Conservation (phyloP, 192 early-diverging fungal genomes). For the Coemansia sp. region DNA sequence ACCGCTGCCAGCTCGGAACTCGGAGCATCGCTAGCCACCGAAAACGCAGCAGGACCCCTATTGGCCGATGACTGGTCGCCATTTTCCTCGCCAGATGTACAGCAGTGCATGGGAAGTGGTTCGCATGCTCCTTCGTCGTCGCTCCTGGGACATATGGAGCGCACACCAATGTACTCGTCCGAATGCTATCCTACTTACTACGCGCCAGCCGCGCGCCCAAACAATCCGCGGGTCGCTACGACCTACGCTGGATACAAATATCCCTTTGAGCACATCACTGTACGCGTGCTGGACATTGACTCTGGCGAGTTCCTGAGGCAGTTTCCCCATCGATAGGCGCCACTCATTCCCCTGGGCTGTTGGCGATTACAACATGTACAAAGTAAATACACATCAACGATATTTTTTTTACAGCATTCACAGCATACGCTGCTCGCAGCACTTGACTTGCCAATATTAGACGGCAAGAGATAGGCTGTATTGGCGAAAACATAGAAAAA, state of each 20-base stretch:
- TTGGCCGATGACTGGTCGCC: slow-evolving; percentile 41
- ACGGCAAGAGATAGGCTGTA: neutral
- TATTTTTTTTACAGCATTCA: neutral
- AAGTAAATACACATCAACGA: neutral
- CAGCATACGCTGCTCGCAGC: no score
- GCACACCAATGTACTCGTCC: slow-evolving; percentile 20
- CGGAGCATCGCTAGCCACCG: neutral
- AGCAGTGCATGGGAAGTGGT: slow-evolving; percentile 15
- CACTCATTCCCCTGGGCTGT: neutral
- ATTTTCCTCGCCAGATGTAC: slow-evolving; percentile 22
- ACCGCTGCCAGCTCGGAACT: neutral
- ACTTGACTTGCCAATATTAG: no score
- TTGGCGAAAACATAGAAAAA: neutral
- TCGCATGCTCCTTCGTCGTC: slow-evolving; percentile 4
- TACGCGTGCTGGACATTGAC: slow-evolving; percentile 36
- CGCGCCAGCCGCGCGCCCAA: neutral
- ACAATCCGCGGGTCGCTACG: slow-evolving; percentile 10
- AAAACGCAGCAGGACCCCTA: neutral
- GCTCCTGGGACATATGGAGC: slow-evolving; percentile 17
- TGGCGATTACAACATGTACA: neutral
- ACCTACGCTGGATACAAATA: slow-evolving; percentile 33
- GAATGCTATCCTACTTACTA: neutral
- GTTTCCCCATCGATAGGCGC: slow-evolving; percentile 17
- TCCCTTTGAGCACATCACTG: slow-evolving; percentile 29
- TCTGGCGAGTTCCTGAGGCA: slow-evolving; percentile 42